These are phyloP conservation scores for Capsicum chinense DNA, from an alignment of 257 asterid species.

Conservation along the genomic window DNA sequence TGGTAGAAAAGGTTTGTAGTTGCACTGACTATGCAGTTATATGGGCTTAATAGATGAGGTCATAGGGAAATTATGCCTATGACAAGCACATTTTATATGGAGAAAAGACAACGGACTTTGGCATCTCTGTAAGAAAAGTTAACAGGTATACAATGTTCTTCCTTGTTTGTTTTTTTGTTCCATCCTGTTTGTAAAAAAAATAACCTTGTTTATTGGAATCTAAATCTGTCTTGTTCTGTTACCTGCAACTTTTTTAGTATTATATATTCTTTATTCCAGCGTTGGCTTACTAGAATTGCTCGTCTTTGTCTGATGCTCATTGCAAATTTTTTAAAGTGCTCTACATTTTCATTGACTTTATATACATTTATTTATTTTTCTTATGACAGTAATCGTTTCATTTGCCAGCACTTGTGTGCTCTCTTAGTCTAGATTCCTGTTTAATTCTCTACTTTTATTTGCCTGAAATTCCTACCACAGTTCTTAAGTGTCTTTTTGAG, in stretches of 20 bases:
- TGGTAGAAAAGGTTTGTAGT: not conserved
- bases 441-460: not conserved
- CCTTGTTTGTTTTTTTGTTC: not conserved
- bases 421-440: not conserved
- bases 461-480: not conserved
- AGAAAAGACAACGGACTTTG: not conserved
- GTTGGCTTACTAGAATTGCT: not conserved
- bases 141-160: not conserved
- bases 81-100: not conserved
- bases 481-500: not conserved
- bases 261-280: not conserved
- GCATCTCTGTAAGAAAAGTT: conserved; percentile 1
- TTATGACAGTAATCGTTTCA: not conserved
- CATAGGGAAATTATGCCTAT: not conserved
- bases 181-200: no score
- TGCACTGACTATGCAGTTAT: not conserved
- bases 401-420: not conserved
- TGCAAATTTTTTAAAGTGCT: not conserved
- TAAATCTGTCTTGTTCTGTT: not conserved
- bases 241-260: not conserved
- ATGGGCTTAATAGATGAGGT: not conserved
- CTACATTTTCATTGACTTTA: not conserved
- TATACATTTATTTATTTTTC: not conserved
- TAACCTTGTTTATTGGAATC: not conserved
- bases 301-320: not conserved